These are phyloP conservation scores for Tetrahymena malaccensis DNA, from an alignment of 73 alveolate species.

Conservation along the genomic window DNA sequence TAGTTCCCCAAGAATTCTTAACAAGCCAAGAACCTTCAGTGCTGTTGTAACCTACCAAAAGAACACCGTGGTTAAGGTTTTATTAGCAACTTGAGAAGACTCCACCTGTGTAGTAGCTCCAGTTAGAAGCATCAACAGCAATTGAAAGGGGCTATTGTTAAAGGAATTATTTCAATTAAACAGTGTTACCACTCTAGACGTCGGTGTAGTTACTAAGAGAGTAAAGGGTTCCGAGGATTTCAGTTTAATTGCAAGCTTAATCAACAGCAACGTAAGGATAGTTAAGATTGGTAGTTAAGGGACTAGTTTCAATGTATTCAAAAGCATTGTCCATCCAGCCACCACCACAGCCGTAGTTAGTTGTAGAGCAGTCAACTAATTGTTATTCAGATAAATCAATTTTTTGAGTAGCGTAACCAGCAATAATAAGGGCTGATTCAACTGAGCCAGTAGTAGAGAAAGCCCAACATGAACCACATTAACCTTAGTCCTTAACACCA, in stretches of 20 bases:
- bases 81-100: slow-evolving; percentile 1
- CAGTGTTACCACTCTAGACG: not conserved
- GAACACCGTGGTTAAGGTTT: slow-evolving; percentile 37
- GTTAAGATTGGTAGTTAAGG: slow-evolving; percentile 25
- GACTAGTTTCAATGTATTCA: slow-evolving; percentile 10
- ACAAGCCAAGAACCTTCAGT: not conserved
- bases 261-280: slow-evolving; percentile 41
- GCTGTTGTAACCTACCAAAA: slow-evolving; percentile 16
- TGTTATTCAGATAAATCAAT: slow-evolving; percentile 39
- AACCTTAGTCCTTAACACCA: not conserved
- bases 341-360: slow-evolving; percentile 61
- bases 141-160: slow-evolving; percentile 27
- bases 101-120: slow-evolving; percentile 12
- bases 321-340: slow-evolving; percentile 54
- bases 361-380: slow-evolving; percentile 48
- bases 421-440: not conserved
- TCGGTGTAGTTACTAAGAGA: not conserved
- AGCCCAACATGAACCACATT: not conserved
- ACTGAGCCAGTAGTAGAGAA: not conserved
- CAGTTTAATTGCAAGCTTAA: not conserved
- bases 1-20: slow-evolving; percentile 40
- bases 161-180: not conserved
- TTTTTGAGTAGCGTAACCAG: not conserved
- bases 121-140: slow-evolving; percentile 36
- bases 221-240: not conserved